Evolutionary conservation across 495 filamentous ascomycete genomes (phyloP).

Genomic region (Penicillium diatomitis): DNA sequence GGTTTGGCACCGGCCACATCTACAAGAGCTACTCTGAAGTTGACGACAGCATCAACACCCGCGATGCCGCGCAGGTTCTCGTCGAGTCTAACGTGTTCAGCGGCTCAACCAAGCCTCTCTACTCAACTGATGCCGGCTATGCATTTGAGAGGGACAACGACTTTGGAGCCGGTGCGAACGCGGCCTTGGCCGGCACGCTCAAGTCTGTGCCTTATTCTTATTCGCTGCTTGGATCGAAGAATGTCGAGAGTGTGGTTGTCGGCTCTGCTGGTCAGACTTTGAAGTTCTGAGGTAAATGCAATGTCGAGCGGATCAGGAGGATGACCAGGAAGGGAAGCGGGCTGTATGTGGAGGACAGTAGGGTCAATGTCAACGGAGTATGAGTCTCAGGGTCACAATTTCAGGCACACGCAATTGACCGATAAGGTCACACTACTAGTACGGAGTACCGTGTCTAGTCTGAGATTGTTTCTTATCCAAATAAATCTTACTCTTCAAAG

Average conservation of each 20-base stretch:
- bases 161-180: slow-evolving; percentile 41
- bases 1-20: slow-evolving; percentile 53
- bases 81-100: slow-evolving; percentile 53
- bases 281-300: slow-evolving; percentile 30
- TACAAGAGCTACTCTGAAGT: slow-evolving; percentile 43
- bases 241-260: slow-evolving; percentile 37
- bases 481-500: too few species aligned
- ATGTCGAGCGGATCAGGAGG: too few species aligned
- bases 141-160: slow-evolving; percentile 46
- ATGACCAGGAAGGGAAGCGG: too few species aligned
- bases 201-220: slow-evolving; percentile 45
- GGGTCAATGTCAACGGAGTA: too few species aligned
- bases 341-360: too few species aligned
- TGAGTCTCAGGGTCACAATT: too few species aligned
- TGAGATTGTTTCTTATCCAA: too few species aligned
- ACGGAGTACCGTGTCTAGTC: too few species aligned
- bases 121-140: slow-evolving; percentile 46
- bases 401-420: too few species aligned
- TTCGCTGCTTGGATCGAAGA: slow-evolving; percentile 30
- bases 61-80: slow-evolving; percentile 54
- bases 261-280: slow-evolving; percentile 47
- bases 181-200: slow-evolving; percentile 39
- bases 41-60: slow-evolving; percentile 53
- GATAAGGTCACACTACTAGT: too few species aligned
- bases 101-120: slow-evolving; percentile 38